These are phyloP conservation scores for Trichodelitschia bisporula DNA, from an alignment of 495 filamentous ascomycete species.

Conservation along the genomic window DNA sequence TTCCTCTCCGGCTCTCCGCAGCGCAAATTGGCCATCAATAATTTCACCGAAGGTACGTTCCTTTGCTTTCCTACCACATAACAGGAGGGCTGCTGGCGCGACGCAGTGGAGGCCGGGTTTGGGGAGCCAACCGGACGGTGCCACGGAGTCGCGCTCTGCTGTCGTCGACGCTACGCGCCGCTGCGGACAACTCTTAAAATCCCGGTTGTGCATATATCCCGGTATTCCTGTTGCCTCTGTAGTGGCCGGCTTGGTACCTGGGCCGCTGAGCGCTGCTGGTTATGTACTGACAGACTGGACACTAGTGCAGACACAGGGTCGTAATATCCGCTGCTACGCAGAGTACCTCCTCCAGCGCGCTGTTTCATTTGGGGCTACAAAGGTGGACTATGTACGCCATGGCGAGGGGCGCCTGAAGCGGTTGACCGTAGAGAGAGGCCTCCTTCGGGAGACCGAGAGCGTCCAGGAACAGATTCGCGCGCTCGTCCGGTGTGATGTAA, in stretches of 20 bases:
- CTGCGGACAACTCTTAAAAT: no score
- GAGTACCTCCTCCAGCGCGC: slow-evolving; percentile 68
- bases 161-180: no score
- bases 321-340: slow-evolving; percentile 81
- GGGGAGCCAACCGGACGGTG: no score
- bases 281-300: slow-evolving; percentile 4
- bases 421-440: slow-evolving; percentile 73
- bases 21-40: slow-evolving; percentile 58
- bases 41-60: slow-evolving; percentile 70
- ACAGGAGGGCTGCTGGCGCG: no score
- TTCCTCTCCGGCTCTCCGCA: slow-evolving; percentile 63
- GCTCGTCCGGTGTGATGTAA: slow-evolving; percentile 72
- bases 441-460: slow-evolving; percentile 75
- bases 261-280: no score
- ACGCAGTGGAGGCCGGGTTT: no score
- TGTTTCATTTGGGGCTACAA: slow-evolving; percentile 55
- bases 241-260: no score
- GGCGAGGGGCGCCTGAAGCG: slow-evolving; percentile 66
- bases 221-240: no score
- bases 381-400: slow-evolving; percentile 69
- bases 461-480: slow-evolving; percentile 76
- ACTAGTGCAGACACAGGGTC: slow-evolving; percentile 78
- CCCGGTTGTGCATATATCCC: no score
- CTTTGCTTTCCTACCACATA: no score
- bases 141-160: no score